phyloP scores from a whole-genome alignment of 768 basidiomycete genomes.

The Lanmaoa rubissima region DNA sequence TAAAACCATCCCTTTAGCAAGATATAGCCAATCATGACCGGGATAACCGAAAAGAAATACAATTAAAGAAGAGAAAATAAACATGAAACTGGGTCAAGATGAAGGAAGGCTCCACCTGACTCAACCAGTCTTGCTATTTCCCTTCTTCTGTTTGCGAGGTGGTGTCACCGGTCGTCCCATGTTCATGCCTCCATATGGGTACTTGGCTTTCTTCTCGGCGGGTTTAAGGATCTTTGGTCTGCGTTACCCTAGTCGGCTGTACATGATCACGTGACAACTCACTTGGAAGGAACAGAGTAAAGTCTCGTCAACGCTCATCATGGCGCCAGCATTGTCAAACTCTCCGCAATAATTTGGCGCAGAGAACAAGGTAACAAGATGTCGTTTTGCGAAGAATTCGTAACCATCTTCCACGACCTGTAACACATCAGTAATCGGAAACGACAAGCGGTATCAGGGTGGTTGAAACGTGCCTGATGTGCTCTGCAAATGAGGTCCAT shows the following conservation, averaged over 20 bases:
- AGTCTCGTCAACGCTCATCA: slow-evolving; percentile 99
- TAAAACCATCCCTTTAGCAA: slow-evolving; percentile 27
- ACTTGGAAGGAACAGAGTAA: slow-evolving; percentile 98
- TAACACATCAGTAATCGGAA: neutral
- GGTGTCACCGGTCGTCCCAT: slow-evolving; percentile 90
- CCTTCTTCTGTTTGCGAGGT: slow-evolving; percentile 97
- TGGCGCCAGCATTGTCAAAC: slow-evolving; percentile 98
- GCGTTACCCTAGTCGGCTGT: neutral
- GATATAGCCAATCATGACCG: slow-evolving; percentile 26
- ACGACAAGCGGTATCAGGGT: neutral
- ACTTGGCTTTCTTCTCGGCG: slow-evolving; percentile 97
- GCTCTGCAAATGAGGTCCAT: slow-evolving; percentile 99
- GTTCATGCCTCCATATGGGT: slow-evolving; percentile 84
- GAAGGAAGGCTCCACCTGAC: slow-evolving; percentile 25
- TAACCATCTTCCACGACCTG: slow-evolving; percentile 99
- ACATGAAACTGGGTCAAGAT: slow-evolving; percentile 27
- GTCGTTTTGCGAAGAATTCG: slow-evolving; percentile 98
- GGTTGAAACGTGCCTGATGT: slow-evolving; percentile 72
- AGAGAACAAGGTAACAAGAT: slow-evolving; percentile 94
- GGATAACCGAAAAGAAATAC: slow-evolving; percentile 25
- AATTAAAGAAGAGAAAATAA: slow-evolving; percentile 32
- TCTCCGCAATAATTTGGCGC: slow-evolving; percentile 95
- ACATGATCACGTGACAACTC: slow-evolving; percentile 23
- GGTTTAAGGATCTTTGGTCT: slow-evolving; percentile 87
- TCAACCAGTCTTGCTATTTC: slow-evolving; percentile 70